Base-by-base conservation (phyloP, 2,329 filamentous ascomycete genomes). In the Byssochlamys sp. region DNA sequence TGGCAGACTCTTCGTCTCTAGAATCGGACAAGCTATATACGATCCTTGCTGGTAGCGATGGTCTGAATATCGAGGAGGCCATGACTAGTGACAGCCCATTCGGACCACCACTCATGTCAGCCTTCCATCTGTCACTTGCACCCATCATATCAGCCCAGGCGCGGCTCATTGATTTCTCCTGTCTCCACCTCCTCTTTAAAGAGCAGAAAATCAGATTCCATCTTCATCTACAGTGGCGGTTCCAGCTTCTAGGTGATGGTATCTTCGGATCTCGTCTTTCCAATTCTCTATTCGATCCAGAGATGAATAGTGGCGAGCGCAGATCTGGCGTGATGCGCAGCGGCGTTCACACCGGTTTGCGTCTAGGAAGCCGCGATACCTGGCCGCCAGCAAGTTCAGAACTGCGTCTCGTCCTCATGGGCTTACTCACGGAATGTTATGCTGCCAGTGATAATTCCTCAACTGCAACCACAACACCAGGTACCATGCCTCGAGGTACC, bases 321-420 rank as follows among this genome's bases (percentile, higher is more conserved):
- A 83, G 83, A 54, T 77, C 82, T 19, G 89, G 90, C 2, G 79
- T 86, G 31, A 83, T 88, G 51, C 81, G 85, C 7, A 83, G 83
- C 52, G 86, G 89, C 53, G 82, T 85, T 58, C 77, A 83, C 12
- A 92, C 95, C 79, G 92, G 94, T 0, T 78, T 97, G 48, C 87
- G 91, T 48, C 78, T 97, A 0, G 88, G 88, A n/a, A 84, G 83
- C 1, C 83, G 90, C 65, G 85, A 89, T 57, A 89, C 81, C 31
- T 97, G 94, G 94, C 94, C 94, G 27, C 94, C 94, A 3, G 91
- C 91, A 26, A 95, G 89, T 70, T 96, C 91, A 0, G 94, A 97
- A 70, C 76, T 99, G n/a, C 84, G 91, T 9, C 79, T 97, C 4
- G 90, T 90, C 0, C 78, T 99, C 19, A 95, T 91, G 81, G 91